Conservation (phyloP, 495 filamentous ascomycete species). For the Rusavskia elegans region DNA sequence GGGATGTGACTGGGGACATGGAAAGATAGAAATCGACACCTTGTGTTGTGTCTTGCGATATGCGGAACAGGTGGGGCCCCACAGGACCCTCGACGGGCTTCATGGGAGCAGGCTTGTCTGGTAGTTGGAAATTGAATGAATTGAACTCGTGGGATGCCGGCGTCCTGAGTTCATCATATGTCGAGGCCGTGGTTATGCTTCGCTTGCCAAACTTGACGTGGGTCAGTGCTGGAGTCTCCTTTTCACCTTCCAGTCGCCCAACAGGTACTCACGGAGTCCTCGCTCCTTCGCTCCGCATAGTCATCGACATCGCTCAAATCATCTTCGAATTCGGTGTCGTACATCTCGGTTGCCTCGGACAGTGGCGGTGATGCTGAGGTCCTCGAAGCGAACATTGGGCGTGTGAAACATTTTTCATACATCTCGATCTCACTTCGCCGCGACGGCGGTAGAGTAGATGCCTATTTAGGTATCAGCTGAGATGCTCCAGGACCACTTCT, state of each 20-base stretch:
- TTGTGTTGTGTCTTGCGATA: slow-evolving; percentile 28
- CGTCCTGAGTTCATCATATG: slow-evolving; percentile 59
- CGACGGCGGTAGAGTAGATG: slow-evolving; percentile 18
- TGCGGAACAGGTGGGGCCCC: slow-evolving; percentile 81
- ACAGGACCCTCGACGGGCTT: slow-evolving; percentile 62
- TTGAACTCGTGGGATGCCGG: slow-evolving; percentile 35
- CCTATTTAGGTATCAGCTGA: slow-evolving; percentile 1
- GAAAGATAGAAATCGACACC: slow-evolving; percentile 46
- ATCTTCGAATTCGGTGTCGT: slow-evolving; percentile 58
- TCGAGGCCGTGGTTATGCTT: slow-evolving; percentile 60
- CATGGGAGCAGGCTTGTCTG: slow-evolving; percentile 19
- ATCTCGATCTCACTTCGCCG: slow-evolving; percentile 23
- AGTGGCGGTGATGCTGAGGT: slow-evolving; percentile 12
- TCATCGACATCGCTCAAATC: slow-evolving; percentile 48
- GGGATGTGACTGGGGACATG: slow-evolving; percentile 37
- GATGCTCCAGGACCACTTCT: not conserved
- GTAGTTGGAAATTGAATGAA: slow-evolving; percentile 30
- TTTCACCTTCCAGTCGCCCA: not conserved
- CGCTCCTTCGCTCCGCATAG: slow-evolving; percentile 45
- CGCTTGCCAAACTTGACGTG: slow-evolving; percentile 29
- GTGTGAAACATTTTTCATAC: slow-evolving; percentile 23
- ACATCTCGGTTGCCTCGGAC: slow-evolving; percentile 55
- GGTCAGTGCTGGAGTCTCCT: not conserved
- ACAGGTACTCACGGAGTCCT: slow-evolving; percentile 42
- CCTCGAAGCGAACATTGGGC: slow-evolving; percentile 14